Conservation (phyloP, 31 red algal genomes). For the Pterothamnion heteromorphum region DNA sequence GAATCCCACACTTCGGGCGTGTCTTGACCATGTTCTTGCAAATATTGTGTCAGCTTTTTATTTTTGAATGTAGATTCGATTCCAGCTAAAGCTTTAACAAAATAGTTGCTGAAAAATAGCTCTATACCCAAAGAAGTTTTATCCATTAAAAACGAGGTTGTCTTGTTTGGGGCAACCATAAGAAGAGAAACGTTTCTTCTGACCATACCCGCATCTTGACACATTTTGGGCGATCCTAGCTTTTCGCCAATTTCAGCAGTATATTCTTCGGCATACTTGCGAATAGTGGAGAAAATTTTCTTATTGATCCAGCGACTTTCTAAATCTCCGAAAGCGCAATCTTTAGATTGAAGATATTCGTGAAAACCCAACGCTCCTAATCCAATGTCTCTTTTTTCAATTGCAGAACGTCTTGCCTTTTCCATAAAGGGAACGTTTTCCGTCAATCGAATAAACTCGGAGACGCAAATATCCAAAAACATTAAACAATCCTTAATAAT, state of each 20-base stretch:
- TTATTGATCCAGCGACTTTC: background rate
- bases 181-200: background rate
- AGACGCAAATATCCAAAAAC: background rate
- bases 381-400: background rate
- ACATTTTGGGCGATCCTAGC: background rate
- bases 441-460: background rate
- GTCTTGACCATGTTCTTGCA: background rate
- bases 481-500: no score
- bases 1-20: background rate
- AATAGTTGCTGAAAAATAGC: background rate
- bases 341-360: background rate
- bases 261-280: background rate
- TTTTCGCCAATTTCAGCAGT: background rate
- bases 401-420: background rate
- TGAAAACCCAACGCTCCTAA: background rate
- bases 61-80: background rate
- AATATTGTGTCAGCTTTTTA: background rate
- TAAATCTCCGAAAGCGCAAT: background rate
- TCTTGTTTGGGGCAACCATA: background rate
- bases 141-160: background rate
- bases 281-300: background rate
- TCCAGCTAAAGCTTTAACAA: background rate
- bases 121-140: background rate
- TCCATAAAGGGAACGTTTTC: constrained; percentile 2
- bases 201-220: background rate